These are phyloP conservation scores for Boletus rubroflammeus DNA, from an alignment of 768 basidiomycete genomes.

Conservation along the genomic window DNA sequence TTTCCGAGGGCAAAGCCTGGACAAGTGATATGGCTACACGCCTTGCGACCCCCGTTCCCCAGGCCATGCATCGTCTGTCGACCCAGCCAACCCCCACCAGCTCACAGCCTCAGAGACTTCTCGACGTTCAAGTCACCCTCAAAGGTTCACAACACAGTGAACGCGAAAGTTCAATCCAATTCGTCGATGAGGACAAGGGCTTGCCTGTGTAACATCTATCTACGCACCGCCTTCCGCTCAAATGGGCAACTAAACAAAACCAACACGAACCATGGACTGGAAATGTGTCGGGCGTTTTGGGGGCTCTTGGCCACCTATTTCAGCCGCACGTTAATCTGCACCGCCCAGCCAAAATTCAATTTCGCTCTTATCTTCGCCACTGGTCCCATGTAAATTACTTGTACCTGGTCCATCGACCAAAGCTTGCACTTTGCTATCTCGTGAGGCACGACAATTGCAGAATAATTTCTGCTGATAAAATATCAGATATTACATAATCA, in stretches of 20 bases:
- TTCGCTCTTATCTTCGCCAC: background rate
- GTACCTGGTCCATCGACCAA: background rate
- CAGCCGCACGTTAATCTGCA: background rate
- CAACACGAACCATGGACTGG: background rate
- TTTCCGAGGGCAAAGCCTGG: conserved; percentile 46
- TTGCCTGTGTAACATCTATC: conserved; percentile 1
- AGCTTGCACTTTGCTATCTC: background rate
- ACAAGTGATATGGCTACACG: conserved; percentile 18
- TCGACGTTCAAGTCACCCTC: conserved; percentile 19
- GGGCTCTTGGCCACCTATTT: background rate
- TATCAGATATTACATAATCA: background rate
- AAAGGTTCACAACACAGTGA: conserved; percentile 3
- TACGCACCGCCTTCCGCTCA: background rate
- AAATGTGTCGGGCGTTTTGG: background rate
- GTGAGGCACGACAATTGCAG: background rate
- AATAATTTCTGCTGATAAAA: background rate
- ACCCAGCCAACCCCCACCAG: background rate
- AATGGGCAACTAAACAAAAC: background rate
- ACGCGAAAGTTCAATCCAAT: background rate
- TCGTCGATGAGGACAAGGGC: conserved; percentile 5
- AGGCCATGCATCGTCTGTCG: conserved; percentile 14
- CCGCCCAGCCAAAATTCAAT: background rate
- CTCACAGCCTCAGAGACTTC: background rate
- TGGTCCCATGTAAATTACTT: background rate
- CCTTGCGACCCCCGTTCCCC: background rate